Evolutionary conservation across 140 eudicot genomes (phyloP).

Genomic region (Ambrosia hybrid): DNA sequence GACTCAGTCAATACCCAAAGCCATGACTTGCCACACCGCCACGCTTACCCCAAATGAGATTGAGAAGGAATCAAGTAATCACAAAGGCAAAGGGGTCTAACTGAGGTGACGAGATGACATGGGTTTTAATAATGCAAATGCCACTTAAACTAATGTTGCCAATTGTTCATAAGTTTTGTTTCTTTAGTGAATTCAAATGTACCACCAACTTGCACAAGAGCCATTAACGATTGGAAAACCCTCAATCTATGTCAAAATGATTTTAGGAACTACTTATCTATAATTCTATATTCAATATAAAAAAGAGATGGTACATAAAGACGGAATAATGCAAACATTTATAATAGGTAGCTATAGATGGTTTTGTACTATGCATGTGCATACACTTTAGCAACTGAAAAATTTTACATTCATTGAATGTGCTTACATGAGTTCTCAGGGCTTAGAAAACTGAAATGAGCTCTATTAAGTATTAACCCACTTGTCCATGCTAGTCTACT

Average conservation of each 20-base stretch:
- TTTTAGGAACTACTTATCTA: constrained; percentile 4
- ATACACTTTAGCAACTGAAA: no score
- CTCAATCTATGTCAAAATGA: no score
- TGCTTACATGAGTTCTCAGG: no score
- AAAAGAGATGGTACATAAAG: constrained; percentile 14
- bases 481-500: no score
- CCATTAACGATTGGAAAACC: background rate
- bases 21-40: no score
- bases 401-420: no score
- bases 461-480: no score
- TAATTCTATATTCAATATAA: constrained; percentile 10
- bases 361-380: no score
- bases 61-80: background rate
- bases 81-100: background rate
- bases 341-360: no score
- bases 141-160: constrained; percentile 10
- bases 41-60: no score
- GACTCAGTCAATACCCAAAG: no score
- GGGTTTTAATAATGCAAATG: constrained; percentile 10
- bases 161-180: constrained; percentile 6
- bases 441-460: no score
- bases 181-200: constrained; percentile 8
- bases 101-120: background rate
- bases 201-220: constrained; percentile 5
- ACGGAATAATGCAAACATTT: constrained; percentile 11